These are phyloP conservation scores for Suhomyces faveliae DNA, from an alignment of 805 yeast genomes.

Conservation along the genomic window DNA sequence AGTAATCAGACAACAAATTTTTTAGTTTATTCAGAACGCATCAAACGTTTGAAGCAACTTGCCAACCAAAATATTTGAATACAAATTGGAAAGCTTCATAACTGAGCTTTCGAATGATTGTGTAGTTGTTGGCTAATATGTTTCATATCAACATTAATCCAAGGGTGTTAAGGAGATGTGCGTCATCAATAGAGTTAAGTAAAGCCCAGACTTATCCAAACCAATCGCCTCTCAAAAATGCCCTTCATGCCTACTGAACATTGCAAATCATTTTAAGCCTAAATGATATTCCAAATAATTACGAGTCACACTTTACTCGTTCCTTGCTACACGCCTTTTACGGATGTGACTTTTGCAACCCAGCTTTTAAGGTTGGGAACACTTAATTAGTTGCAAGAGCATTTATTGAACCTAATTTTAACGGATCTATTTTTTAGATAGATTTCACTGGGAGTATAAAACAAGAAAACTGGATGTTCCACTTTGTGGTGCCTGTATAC, in stretches of 20 bases:
- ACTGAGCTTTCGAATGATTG: too few species aligned
- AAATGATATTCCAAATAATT: too few species aligned
- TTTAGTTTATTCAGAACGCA: too few species aligned
- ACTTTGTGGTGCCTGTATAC: neutral
- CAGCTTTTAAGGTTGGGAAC: neutral
- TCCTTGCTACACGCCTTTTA: neutral
- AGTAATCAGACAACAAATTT: neutral
- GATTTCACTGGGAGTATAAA: neutral
- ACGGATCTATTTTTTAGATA: neutral
- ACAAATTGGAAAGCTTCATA: too few species aligned
- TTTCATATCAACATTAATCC: neutral
- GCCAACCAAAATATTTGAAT: neutral
- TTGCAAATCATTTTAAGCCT: too few species aligned
- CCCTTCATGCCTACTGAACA: too few species aligned
- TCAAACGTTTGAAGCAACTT: neutral
- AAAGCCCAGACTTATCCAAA: neutral
- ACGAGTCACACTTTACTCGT: neutral
- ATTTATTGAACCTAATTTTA: neutral
- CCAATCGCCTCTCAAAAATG: too few species aligned
- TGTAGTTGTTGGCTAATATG: neutral
- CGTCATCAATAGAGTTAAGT: neutral
- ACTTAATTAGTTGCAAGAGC: neutral
- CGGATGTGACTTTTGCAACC: neutral
- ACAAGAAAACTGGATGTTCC: neutral
- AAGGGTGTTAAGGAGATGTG: neutral